phyloP scores from a whole-genome alignment of 176 grass and related monocot species.

The Pharus latifolius region DNA sequence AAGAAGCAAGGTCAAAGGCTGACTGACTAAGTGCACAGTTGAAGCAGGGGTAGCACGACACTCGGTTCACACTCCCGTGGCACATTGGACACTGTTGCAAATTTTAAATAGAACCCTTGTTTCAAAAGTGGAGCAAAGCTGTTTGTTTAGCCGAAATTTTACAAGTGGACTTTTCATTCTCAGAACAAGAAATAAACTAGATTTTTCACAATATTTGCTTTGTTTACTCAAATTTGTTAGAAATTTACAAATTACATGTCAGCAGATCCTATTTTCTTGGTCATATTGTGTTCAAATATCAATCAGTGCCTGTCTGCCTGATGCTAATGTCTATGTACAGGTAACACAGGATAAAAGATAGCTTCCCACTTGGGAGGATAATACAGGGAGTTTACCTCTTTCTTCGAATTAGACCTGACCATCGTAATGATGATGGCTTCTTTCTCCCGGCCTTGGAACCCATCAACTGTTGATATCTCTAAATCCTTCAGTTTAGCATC shows the following conservation, averaged over 20 bases:
- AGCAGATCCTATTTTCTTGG: not conserved
- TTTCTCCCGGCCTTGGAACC: constrained; percentile 93
- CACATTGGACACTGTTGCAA: too few species aligned
- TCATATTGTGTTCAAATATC: not conserved
- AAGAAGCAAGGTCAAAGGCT: not conserved
- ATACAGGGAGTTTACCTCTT: constrained; percentile 49
- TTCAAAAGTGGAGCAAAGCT: not conserved
- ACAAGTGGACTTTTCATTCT: not conserved
- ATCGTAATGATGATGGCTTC: constrained; percentile 95
- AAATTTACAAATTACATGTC: not conserved
- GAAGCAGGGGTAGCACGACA: too few species aligned
- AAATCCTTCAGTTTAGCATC: constrained; percentile 69
- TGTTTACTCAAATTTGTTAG: not conserved
- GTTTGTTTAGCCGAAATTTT: not conserved
- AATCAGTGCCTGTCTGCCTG: not conserved
- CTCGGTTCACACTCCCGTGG: too few species aligned
- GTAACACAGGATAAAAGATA: not conserved
- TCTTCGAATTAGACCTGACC: constrained; percentile 90
- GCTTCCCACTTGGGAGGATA: not conserved
- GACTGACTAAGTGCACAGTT: not conserved
- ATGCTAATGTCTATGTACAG: not conserved
- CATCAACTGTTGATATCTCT: constrained; percentile 96
- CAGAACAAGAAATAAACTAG: not conserved
- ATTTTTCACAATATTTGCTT: not conserved
- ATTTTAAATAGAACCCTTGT: not conserved